Percentiles rank a stretch among this genome's conserved stretches.
Conservation (phyloP, 768 basidiomycete genomes). For the Roridomyces roridus region DNA sequence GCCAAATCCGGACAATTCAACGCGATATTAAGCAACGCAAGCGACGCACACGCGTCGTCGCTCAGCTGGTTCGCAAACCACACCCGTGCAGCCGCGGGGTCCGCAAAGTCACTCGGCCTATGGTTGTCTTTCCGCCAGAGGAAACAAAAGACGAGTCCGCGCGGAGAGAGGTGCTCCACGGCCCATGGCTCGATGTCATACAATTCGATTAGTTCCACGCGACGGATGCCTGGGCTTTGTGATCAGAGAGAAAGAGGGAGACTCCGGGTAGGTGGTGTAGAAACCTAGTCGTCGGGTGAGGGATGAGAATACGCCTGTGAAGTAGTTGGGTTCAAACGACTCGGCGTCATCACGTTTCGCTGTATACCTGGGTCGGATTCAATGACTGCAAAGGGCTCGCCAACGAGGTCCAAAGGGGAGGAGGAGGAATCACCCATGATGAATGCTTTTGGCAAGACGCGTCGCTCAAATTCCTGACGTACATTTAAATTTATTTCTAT, state of each 20-base stretch:
- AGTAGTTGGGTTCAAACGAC: constrained; percentile 21
- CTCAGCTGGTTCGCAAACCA: constrained; percentile 77
- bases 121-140: constrained; percentile 58
- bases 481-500: too few relatives aligned
- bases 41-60: constrained; percentile 69
- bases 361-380: constrained; percentile 57
- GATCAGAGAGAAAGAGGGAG: too few relatives aligned
- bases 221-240: constrained; percentile 43
- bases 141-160: constrained; percentile 70
- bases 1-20: constrained; percentile 61
- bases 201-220: constrained; percentile 61
- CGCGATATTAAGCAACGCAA: constrained; percentile 64
- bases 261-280: too few relatives aligned
- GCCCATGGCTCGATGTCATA: constrained; percentile 71
- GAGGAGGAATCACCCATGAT: neutral
- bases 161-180: constrained; percentile 61
- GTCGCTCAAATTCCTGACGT: too few relatives aligned
- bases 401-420: constrained; percentile 52
- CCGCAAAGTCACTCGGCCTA: constrained; percentile 51
- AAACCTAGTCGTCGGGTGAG: constrained; percentile 53
- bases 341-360: neutral
- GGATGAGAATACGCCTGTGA: constrained; percentile 59
- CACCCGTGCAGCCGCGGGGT: constrained; percentile 59
- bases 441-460: too few relatives aligned
- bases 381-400: constrained; percentile 68